Conservation (phyloP, 1,284 basidiomycete species). For the Cryptococcus wingfieldii region DNA sequence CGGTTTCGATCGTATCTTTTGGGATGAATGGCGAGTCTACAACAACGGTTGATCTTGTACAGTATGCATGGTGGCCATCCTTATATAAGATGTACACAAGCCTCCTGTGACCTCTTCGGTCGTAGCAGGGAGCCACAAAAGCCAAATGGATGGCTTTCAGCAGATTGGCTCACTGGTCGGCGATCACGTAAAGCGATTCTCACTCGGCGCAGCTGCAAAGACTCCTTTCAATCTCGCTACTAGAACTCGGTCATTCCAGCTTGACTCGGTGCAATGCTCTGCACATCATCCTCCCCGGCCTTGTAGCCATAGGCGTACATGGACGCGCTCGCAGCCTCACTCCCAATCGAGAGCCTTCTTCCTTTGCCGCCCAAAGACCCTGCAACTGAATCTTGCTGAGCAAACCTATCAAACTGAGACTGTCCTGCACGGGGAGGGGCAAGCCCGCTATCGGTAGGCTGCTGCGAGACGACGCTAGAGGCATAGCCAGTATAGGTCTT, state of each 20-base stretch:
- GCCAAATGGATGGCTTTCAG: no score
- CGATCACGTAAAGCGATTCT: no score
- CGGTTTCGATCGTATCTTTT: no score
- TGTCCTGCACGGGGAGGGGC: constrained; percentile 55
- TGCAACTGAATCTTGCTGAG: constrained; percentile 1
- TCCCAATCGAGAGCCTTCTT: constrained; percentile 59
- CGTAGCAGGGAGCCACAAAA: no score
- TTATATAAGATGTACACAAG: no score
- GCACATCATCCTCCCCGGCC: constrained; percentile 46
- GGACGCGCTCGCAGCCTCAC: constrained; percentile 39
- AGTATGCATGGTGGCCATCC: no score
- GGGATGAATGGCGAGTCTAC: no score
- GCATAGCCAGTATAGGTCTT: constrained; percentile 72
- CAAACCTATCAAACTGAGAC: constrained; percentile 64
- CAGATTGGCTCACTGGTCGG: no score
- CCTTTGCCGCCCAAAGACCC: constrained; percentile 1
- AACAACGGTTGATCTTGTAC: no score
- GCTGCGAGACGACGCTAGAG: constrained; percentile 84
- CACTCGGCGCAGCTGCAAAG: no score
- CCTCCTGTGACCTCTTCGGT: no score
- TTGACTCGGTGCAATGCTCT: constrained; percentile 47
- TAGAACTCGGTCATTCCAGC: constrained; percentile 50
- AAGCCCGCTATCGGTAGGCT: constrained; percentile 58
- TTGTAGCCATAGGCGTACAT: constrained; percentile 48
- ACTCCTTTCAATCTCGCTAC: neutral